Base-by-base conservation (phyloP, 2,329 filamentous ascomycete species). In the Hortaea sp. region DNA sequence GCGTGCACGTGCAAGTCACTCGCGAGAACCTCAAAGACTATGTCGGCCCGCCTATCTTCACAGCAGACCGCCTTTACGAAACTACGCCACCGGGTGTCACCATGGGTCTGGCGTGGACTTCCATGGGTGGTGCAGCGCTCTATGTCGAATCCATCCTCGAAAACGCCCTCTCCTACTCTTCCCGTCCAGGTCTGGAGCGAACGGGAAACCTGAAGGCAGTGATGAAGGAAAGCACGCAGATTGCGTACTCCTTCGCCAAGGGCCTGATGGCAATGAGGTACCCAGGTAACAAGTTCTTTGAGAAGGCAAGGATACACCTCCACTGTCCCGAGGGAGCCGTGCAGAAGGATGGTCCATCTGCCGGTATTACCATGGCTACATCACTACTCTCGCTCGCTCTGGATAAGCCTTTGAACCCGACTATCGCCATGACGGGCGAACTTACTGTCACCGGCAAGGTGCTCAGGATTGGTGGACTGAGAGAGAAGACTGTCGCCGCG, bases 361-460 rank as follows among this genome's bases (percentile, higher is more conserved):
- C 92, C 13, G 92, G 92, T 63, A 92, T 98, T 61, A 98, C 92
- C 5, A 98, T 98, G 92, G 85, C 92, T n/a, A 94, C 88, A 5
- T 88, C 85, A 48, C 69, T 98, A 58, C 73, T 98, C 43, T 90
- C 85, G 44, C 73, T 98, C 51, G 90, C 88, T 6, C 71, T 97
- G 35, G 80, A 95, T 55, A 76, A 77, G 40, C 76, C 83, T 11
- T 75, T 98, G 42, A 77, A 88, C 61, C 87, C 90, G 5, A 88
- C 86, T 0, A 82, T 97, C 56, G 90, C 94, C 49, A 98, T 98
- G 92, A 98, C 92, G 1, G 92, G 92, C 53, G 92, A 98, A 69
- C 73, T 98, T 53, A 98, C 94, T 1, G 81, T 98, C 44, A 98
- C 92, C 1, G 92, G 92, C 45, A 98, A 98, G 70, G 90, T 98